Base-by-base conservation (phyloP, 2,329 filamentous ascomycete genomes). In the Penicillium rolfsii region DNA sequence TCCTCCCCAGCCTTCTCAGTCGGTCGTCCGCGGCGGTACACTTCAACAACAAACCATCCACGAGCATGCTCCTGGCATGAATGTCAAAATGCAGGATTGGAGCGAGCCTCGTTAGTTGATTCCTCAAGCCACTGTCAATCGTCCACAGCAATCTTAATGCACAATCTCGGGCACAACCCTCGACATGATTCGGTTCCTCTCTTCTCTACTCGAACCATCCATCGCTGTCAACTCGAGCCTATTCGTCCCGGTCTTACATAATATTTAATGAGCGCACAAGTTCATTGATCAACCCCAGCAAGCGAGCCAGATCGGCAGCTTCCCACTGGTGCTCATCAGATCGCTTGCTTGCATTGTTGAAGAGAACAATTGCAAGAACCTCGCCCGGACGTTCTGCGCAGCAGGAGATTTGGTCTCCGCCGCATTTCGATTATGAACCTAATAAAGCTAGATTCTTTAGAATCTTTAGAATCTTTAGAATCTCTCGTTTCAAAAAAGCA, bases 1-100 rank as follows among this genome's bases (percentile, higher is more conserved):
- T 2, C 85, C 80, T 35, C 80, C 80, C 14, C 70, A 74, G 24
- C 77, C 77, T 4, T 77, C 77, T 5, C 76, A 70, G 19, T 71
- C 73, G 5, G 66, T 74, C 14, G 69, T 79, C 24, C 74, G 77
- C 53, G 68, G 72, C 12, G 74, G 71, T 14, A 62, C 70, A 22
- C 59, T 77, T 48, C 75, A 75, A 57, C 74, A 76, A 53, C 74
- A 76, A 53, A 70, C 74, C 14, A 70, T 73, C 40, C 67, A 67
- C 26, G 73, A 74, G 43, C 67, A 73, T 55, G 61, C 58, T 24
- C 65, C 72, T 4, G 65, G 69, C 30, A 66, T 67, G 64, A 73
- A 73, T 58, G 72, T 76, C 38, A 77, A 78, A 61, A 72, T 77
- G 68, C 73, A 77, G 48, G 74, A 77, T 55, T 74, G 75, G 71